Base-by-base conservation (phyloP, 2,329 filamentous ascomycete species). In the Botrytis porri region DNA sequence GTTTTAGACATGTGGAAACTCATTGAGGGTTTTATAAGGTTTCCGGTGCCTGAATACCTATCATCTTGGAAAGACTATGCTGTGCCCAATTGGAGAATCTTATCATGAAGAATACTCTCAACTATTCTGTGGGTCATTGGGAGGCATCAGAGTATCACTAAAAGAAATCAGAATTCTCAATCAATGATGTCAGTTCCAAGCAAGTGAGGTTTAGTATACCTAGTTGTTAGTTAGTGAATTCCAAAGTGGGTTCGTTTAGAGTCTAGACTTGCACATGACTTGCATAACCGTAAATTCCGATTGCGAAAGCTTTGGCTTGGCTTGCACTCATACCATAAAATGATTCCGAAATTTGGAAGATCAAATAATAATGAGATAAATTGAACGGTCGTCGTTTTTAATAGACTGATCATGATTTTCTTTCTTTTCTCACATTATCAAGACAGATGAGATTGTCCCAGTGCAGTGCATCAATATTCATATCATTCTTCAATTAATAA, bases 241-340 rank as follows among this genome's bases (percentile, higher is more conserved):
- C 4, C 16, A 12, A 45, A 45, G 61, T 64, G 39, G 39, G 32
- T 32, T 32, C 41, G 18, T 22, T 22, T 18, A 7, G n/a, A 45
- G 61, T 64, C 61, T 64, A 32, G 61, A 64, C 39, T 64, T 32
- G 18, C 61, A 64, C 61, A 64, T 64, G 61, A 45, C 39, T 32
- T 64, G 37, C 25, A 63, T 20, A 10, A 41, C 39, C 35, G 25
- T 10, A 8, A 37, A 41, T 18, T 61, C 25, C 25, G n/a, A 41
- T 43, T 6, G 61, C 18, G 4, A 9, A 4, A 63, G 14, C 29
- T 20, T 22, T 43, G 12, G 48, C 48, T 54, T 54, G 39, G 2
- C 41, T 43, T 29, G 8, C n/a, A 16, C 37, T 29, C 1, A 16
- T n/a, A 16, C 25, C 25, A 54, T n/a, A 54, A 54, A n/a, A n/a